These are phyloP conservation scores for Termitomyces sp. DNA, from an alignment of 1,284 basidiomycete species.

Conservation along the genomic window DNA sequence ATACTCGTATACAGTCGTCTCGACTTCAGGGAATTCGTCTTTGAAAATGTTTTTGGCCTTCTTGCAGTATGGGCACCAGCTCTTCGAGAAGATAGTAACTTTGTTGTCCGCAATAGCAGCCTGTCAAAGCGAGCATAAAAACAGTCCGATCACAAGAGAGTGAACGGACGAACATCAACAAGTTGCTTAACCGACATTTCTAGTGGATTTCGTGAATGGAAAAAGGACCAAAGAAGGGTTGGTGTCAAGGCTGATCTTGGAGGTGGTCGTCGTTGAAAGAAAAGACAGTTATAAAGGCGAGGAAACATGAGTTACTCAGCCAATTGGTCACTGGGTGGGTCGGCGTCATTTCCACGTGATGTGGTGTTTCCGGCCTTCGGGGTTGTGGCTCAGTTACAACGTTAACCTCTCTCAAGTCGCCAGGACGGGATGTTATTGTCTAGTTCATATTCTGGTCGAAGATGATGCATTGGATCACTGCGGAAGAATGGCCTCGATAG, in stretches of 20 bases:
- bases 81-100: constrained; percentile 70
- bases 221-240: constrained; percentile 10
- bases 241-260: constrained; percentile 6
- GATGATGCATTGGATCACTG: background rate
- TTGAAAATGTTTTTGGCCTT: constrained; percentile 55
- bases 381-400: background rate
- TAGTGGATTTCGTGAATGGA: background rate
- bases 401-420: background rate
- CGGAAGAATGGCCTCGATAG: background rate
- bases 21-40: constrained; percentile 42
- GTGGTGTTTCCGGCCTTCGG: background rate
- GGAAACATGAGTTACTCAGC: constrained; percentile 16
- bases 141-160: background rate
- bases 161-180: constrained; percentile 31
- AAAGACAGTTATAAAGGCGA: constrained; percentile 13
- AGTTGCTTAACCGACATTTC: constrained; percentile 17
- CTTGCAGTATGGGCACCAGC: constrained; percentile 58
- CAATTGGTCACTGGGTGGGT: too few relatives aligned
- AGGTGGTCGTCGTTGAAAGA: constrained; percentile 8
- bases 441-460: background rate
- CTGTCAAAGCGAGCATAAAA: constrained; percentile 28
- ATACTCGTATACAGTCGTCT: constrained; percentile 56
- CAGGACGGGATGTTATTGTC: background rate
- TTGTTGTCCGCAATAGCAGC: constrained; percentile 50
- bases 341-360: background rate